Conservation (phyloP, 208 protist genomes). For the Vickermania spadyakhi region DNA sequence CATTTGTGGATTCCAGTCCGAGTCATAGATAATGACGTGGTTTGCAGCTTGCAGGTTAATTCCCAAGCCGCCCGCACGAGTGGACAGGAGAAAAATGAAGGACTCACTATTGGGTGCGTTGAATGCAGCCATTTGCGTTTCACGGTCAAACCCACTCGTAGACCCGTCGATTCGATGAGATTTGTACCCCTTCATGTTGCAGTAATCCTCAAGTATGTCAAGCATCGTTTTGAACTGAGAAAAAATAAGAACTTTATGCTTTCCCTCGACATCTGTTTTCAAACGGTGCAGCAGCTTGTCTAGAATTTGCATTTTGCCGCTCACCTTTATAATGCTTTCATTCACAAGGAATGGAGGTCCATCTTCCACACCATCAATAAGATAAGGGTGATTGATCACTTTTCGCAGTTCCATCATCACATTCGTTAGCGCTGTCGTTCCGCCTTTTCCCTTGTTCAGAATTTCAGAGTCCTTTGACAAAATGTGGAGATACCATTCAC, state of each 20-base stretch:
- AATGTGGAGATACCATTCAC: conserved; percentile 92
- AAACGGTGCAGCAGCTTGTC: conserved; percentile 91
- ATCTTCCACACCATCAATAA: conserved; percentile 93
- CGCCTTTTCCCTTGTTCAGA: conserved; percentile 84
- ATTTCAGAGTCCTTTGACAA: conserved; percentile 92
- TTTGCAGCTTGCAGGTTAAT: conserved; percentile 98
- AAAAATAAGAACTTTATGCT: conserved; percentile 98
- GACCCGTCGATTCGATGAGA: conserved; percentile 90
- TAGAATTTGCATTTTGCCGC: conserved; percentile 93
- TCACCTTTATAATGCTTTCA: conserved; percentile 83
- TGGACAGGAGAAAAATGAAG: conserved; percentile 98
- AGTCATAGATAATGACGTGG: conserved; percentile 98
- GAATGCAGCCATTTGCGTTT: conserved; percentile 93
- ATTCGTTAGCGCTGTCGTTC: conserved; percentile 52
- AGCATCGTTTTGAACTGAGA: conserved; percentile 95
- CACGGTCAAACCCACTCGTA: conserved; percentile 77
- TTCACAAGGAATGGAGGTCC: conserved; percentile 84
- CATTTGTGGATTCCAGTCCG: conserved; percentile 98
- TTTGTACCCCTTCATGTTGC: conserved; percentile 60
- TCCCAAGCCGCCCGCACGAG: conserved; percentile 97
- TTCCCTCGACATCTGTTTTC: conserved; percentile 36
- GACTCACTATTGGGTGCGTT: conserved; percentile 83
- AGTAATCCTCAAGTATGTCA: conserved; percentile 91
- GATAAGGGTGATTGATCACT: conserved; percentile 94
- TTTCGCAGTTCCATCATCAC: conserved; percentile 90